Percentiles rank a stretch among this genome's conserved stretches.
Conservation (phyloP, 139 green algal species). For the Tetraselmis chui region DNA sequence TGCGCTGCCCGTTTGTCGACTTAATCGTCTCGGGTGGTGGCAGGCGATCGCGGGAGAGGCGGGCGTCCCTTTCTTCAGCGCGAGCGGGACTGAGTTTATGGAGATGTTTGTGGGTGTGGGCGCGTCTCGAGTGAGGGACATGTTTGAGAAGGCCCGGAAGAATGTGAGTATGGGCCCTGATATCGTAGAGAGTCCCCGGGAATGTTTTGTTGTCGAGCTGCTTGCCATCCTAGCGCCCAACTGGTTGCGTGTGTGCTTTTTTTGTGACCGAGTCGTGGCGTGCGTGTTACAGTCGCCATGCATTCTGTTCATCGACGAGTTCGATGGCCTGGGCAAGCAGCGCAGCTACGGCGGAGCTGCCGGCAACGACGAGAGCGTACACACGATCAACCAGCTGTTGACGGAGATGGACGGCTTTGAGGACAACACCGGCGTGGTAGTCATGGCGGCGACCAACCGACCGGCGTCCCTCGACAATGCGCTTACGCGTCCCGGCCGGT, state of each 20-base stretch:
- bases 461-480: constrained; percentile 84
- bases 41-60: constrained; percentile 69
- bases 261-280: background rate
- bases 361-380: constrained; percentile 70
- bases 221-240: too few relatives aligned
- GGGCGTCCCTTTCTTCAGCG: constrained; percentile 56
- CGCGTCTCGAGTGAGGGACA: constrained; percentile 51
- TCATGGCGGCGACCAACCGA: constrained; percentile 96
- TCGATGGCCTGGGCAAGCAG: constrained; percentile 83
- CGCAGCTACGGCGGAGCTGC: constrained; percentile 28
- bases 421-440: constrained; percentile 86
- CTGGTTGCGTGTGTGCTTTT: too few relatives aligned
- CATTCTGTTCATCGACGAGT: constrained; percentile 98
- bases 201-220: too few relatives aligned
- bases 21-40: background rate
- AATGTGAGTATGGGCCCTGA: background rate
- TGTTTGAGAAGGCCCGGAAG: constrained; percentile 49
- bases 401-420: constrained; percentile 97
- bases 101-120: constrained; percentile 67
- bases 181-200: too few relatives aligned
- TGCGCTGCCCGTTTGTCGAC: background rate
- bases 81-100: constrained; percentile 53
- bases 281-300: constrained; percentile 52
- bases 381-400: constrained; percentile 95
- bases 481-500: constrained; percentile 83